Conservation (phyloP, 2,329 filamentous ascomycete genomes). For the Venturia asperata region DNA sequence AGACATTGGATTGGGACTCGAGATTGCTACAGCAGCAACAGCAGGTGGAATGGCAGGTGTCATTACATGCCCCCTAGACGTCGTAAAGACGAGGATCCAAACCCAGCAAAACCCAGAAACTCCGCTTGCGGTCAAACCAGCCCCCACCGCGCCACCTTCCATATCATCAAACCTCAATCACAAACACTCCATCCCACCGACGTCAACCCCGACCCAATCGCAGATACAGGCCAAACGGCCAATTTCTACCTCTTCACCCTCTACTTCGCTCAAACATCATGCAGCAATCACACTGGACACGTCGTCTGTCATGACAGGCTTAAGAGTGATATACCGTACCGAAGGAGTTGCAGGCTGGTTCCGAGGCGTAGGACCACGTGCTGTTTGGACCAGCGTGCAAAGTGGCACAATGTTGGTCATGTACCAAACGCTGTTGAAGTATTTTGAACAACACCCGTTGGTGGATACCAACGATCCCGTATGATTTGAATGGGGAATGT, state of each 20-base stretch:
- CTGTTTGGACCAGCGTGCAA: slow-evolving; percentile 96
- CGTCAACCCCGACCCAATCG: slow-evolving; percentile 17
- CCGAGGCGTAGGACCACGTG: slow-evolving; percentile 83
- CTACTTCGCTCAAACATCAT: slow-evolving; percentile 70
- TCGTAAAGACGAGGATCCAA: slow-evolving; percentile 94
- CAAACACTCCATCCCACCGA: slow-evolving; percentile 10
- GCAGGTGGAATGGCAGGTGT: slow-evolving; percentile 91
- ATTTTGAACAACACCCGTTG: slow-evolving; percentile 52
- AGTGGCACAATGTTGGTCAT: slow-evolving; percentile 94
- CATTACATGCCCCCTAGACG: slow-evolving; percentile 90
- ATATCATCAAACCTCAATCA: background rate
- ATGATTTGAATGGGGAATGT: background rate
- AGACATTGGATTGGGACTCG: slow-evolving; percentile 77
- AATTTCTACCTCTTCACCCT: slow-evolving; percentile 87
- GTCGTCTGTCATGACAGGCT: slow-evolving; percentile 76
- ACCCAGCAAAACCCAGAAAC: slow-evolving; percentile 65
- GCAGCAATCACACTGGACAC: slow-evolving; percentile 78
- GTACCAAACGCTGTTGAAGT: slow-evolving; percentile 79
- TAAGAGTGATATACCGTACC: slow-evolving; percentile 80
- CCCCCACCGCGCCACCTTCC: background rate
- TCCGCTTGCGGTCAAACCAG: slow-evolving; percentile 19
- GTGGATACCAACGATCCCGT: background rate
- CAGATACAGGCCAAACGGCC: slow-evolving; percentile 47
- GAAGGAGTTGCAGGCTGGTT: slow-evolving; percentile 91
- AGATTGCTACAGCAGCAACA: slow-evolving; percentile 80